These are phyloP conservation scores for Erodium maritimum DNA, from an alignment of 345 rosid genomes.

Conservation along the genomic window DNA sequence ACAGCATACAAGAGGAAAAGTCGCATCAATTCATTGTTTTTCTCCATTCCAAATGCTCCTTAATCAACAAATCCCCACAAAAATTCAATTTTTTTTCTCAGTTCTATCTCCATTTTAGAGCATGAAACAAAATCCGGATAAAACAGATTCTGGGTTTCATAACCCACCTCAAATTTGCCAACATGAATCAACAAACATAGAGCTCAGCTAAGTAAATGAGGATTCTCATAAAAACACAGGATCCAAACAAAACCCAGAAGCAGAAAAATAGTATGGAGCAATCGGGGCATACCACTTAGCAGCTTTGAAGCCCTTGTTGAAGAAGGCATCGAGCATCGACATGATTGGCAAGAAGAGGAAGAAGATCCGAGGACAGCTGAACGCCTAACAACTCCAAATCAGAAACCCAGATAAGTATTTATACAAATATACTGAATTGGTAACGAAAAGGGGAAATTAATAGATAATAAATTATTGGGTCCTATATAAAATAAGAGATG, in stretches of 20 bases:
- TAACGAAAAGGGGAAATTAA: no score
- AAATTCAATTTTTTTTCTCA: no score
- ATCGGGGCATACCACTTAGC: conserved; percentile 49
- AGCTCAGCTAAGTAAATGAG: neutral
- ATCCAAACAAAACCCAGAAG: neutral
- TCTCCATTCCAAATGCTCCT: neutral
- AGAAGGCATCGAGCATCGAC: conserved; percentile 87
- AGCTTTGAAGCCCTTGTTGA: conserved; percentile 85
- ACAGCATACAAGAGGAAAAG: neutral
- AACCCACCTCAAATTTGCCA: neutral
- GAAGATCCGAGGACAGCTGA: neutral
- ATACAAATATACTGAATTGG: neutral
- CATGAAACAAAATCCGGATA: no score
- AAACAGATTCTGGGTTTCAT: neutral
- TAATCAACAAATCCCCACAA: neutral
- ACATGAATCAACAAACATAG: neutral
- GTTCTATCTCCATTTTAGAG: no score
- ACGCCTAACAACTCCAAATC: neutral
- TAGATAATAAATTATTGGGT: no score
- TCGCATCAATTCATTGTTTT: neutral
- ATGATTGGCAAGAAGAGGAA: conserved; percentile 21
- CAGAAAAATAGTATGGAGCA: no score
- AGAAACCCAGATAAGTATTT: neutral
- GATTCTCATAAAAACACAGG: neutral
- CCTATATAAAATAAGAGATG: no score